Base-by-base conservation (phyloP, 192 early-diverging fungal genomes). In the Gryganskiella cystojenkinii region DNA sequence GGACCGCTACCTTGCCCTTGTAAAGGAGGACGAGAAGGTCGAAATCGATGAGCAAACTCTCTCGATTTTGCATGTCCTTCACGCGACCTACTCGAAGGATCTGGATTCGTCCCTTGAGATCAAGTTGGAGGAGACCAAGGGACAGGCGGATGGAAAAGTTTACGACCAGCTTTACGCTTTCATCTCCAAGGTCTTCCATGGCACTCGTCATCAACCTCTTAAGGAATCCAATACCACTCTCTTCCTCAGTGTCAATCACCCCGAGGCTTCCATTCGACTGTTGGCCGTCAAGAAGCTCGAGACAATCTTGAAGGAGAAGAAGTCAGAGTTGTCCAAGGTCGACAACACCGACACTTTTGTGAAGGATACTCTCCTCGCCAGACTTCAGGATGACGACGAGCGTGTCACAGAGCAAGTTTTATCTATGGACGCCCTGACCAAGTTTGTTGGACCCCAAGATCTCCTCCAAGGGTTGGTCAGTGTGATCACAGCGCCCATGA, bases 231-330 rank as follows among this genome's bases (percentile, higher is more conserved):
- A 88, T 51, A 95, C 94, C 1, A 95, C 93, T 4, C 76, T 97
- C 24, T 96, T 86, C 64, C 85, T 96, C 54, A 90, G 91, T 82
- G 81, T 97, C 52, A 88, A 92, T 56, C 92, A 94, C 57, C 82
- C 87, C 1, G 88, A 95, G 20, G 58, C 86, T 0, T 83, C 86
- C 14, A 86, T 94, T 24, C 87, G 96, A 10, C 74, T 93, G 28
- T 61, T 92, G 6, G 94, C 90, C 17, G 71, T 93, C 19, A 86
- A 90, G 61, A 90, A 89, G 55, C 69, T 96, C 37, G 67, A 69
- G 22, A 84, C 83, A 25, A 84, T 93, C 35, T 70, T 87, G 20
- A 50, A 70, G 27, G 86, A 84, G 10, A 79, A 79, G 40, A 67
- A 67, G 13, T 82, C 81, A 10, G 63, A 70, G 35, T 60, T 80